Evolutionary conservation across 2,329 filamentous ascomycete genomes (phyloP), one percentile per base, ranked within the genome.

Genomic region (Xylaria sp.): DNA sequence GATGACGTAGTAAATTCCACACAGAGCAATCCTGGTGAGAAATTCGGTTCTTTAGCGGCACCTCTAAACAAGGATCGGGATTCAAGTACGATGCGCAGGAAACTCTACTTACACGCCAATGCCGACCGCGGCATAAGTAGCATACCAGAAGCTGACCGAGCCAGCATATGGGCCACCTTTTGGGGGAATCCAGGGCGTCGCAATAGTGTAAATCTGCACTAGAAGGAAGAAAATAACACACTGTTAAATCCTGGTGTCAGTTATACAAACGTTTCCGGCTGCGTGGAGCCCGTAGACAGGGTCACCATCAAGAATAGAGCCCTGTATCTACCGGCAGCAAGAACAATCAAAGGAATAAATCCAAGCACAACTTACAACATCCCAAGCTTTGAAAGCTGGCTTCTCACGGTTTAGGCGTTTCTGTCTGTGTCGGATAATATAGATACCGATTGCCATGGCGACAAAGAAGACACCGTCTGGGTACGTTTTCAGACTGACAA

Each of bases 81-180:
- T 23, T 23, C 31, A 41, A 55, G 36, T 15, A n/a, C 7, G 23
- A 36, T 52, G 15, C 25, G 31, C 0, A 28, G 36, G 3, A 31
- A 49, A 31, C 20, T n/a, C 1, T n/a, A 86, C 87, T 83, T 81
- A 90, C 87, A 92, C 85, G 25, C 78, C 89, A 66, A 93, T 85
- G 0, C 91, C 90, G 0, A 88, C 86, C 0, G 89, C 86, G 23
- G 86, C 85, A 73, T 93, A 92, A 0, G 90, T 92, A 1, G 85
- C 90, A 71, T 93, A 94, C 88, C 89, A 93, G 78, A 94, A 93
- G 62, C 86, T 90, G 1, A 92, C 90, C 65, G 90, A 87, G 0
- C 90, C 91, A 0, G 86, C 88, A 41, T 86, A 85, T 0, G 81
- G 81, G 0, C 91, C 91, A 0, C 82, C 85, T 0, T 83, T 82